phyloP scores from a whole-genome alignment of 139 green algal species.

The Closterium sp. region DNA sequence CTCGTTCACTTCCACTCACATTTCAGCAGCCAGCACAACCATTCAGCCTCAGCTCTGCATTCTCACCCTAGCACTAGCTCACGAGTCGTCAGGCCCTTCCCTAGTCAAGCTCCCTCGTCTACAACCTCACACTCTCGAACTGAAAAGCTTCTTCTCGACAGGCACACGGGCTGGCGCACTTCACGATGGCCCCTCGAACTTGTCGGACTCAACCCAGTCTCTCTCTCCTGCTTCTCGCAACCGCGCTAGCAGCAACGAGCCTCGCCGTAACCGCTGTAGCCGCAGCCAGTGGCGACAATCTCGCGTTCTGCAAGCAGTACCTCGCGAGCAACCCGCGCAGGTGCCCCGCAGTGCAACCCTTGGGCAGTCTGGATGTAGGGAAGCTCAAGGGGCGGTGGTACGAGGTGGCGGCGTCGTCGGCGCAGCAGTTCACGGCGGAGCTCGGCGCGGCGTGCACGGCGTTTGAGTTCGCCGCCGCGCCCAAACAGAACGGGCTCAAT shows the following conservation, averaged over 20 bases:
- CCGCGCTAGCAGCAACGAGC: background rate
- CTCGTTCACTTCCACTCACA: too few relatives aligned
- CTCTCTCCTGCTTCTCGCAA: background rate
- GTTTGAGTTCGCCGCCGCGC: background rate
- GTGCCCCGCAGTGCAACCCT: background rate
- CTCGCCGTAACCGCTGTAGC: background rate
- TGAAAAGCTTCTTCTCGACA: background rate
- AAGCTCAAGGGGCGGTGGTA: background rate
- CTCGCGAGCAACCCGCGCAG: background rate
- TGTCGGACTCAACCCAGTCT: background rate
- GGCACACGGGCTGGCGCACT: background rate
- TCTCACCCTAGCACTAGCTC: too few relatives aligned
- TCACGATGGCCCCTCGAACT: background rate
- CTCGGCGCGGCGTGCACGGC: background rate
- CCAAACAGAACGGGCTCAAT: background rate
- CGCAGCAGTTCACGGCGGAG: background rate
- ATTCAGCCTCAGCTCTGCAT: too few relatives aligned
- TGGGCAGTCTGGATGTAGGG: background rate
- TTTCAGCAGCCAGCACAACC: too few relatives aligned
- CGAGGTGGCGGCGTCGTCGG: background rate
- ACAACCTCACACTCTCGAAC: too few relatives aligned
- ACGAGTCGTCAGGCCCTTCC: too few relatives aligned
- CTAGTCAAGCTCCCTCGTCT: too few relatives aligned
- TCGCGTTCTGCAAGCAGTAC: background rate
- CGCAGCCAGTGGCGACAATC: background rate